phyloP scores from a whole-genome alignment of 352 stramenopile genomes.

The Globisporangium ultimum region DNA sequence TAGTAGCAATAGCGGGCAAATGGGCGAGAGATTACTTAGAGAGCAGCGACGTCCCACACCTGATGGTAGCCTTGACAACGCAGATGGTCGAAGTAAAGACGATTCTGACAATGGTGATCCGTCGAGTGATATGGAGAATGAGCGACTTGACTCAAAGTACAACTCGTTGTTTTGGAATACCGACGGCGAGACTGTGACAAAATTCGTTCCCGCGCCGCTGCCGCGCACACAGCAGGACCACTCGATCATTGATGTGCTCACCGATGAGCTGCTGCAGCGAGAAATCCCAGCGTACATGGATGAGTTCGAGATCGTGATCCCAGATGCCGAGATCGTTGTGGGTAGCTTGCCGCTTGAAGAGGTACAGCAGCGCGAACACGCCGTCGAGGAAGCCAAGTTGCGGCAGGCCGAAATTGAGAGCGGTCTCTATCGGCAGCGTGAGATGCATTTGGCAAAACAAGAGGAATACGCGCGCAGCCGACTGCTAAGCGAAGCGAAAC shows the following conservation, averaged over 20 bases:
- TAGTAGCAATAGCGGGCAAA: too few species aligned
- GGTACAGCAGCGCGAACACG: conserved; percentile 53
- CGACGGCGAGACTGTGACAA: conserved; percentile 8
- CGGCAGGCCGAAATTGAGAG: conserved; percentile 46
- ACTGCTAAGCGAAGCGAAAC: conserved; percentile 37
- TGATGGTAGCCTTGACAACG: too few species aligned
- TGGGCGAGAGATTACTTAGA: too few species aligned
- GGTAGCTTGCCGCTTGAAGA: conserved; percentile 57
- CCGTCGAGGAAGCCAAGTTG: conserved; percentile 52
- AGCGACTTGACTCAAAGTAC: background rate
- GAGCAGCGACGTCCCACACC: too few species aligned
- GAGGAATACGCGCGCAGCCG: conserved; percentile 29
- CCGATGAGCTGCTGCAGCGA: conserved; percentile 33
- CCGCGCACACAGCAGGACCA: conserved; percentile 15
- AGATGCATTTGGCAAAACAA: conserved; percentile 40
- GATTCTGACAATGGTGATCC: too few species aligned
- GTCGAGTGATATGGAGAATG: too few species aligned
- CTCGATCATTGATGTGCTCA: conserved; percentile 53
- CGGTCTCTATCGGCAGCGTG: conserved; percentile 43
- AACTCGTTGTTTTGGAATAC: conserved; percentile 42
- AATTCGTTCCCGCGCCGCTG: background rate
- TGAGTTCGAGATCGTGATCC: conserved; percentile 66
- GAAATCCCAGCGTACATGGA: conserved; percentile 58
- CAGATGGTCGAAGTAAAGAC: too few species aligned
- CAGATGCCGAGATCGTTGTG: conserved; percentile 57